Base-by-base conservation (phyloP, 176 grass and related monocot genomes). In the Olyra latifolia region DNA sequence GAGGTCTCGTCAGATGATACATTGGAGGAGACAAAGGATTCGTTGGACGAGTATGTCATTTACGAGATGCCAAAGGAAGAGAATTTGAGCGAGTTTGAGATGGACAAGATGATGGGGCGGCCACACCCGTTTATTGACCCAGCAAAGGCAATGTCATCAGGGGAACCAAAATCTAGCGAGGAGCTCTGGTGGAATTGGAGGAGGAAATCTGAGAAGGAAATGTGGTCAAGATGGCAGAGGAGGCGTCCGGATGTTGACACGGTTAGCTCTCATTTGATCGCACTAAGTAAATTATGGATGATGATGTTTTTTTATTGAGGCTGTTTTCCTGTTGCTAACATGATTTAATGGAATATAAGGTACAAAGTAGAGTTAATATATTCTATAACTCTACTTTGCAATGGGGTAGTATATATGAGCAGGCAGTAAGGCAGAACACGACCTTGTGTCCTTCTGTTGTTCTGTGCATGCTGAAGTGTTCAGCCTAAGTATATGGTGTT, bases 171-270 rank as follows among this genome's bases (percentile, higher is more conserved):
- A 72, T 68, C 90, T 39, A 98, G 86, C 42, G 92, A 98, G 80
- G 96, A 98, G 84, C 72, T 98, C 58, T 98, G 96, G 96, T 98
- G 96, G 96, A 91, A 98, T 77, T 98, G 96, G 92, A 89, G 92
- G 80, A 94, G 89, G 82, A 89, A 80, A 71, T 76, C 86, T 28
- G 90, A 98, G 66, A 65, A 90, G 22, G 86, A 90, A 80, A 82
- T 91, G 74, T 99, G 90, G 92, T 95, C 92, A 29, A 93, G 92
- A 78, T 99, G 96, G 95, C 95, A 98, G 81, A 91, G 86, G 74
- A 69, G 88, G 61, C 86, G 86, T 82, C 90, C 90, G 69, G 83
- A 92, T 93, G 92, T 95, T 81, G 82, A 99, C 64, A 95, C 84
- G 74, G 96, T 98, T 83, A 88, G 90, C 73, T 75, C 43, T 71